Base-by-base conservation (phyloP, 345 rosid genomes). In the Pelargonium nanum region DNA sequence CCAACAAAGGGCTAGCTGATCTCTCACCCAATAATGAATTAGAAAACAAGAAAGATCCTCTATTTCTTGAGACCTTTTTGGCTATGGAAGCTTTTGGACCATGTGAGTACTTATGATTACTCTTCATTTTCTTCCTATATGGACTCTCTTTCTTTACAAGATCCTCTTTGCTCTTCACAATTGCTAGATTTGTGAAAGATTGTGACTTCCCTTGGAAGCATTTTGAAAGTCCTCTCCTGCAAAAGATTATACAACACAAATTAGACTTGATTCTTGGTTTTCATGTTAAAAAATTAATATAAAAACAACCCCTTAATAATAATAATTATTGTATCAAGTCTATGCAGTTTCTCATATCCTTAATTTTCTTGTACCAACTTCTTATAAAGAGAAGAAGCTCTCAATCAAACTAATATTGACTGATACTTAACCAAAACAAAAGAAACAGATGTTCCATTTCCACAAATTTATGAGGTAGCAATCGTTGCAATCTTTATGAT, bases 191-290 rank as follows among this genome's bases (percentile, higher is more conserved):
- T 64, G 96, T 78, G 65, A 83, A 92, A 17, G 98, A 92, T 22
- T 83, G 87, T 2, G 93, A 85, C 70, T 80, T 86, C 58, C 98
- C 98, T 50, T 82, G 64, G 34, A 86, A 92, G 65, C 69, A 85
- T 59, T 80, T 83, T 25, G 98, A 92, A 21, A 92, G 68, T 19
- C 95, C 96, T 60, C 87, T 78, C 72, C 94, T 89, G 83, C 63
- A 10, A 19, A 63, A 24, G 10, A 53, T 21, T 5, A 19, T 8
- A 6, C 53, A 19, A 22, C 21, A 50, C n/a, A 30, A n/a, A 26
- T 26, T 19, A 22, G 24, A 19, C 22, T 24, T 0, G 25, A 16
- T 26, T 28, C 0, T 54, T 54, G 10, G 19, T 19, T 3, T 19
- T 21, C 56, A 19, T 8, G 40, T 30, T 25, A 57, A 17, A 53